Evolutionary conservation across 2,329 filamentous ascomycete species (phyloP).

Genomic region (Paecilomyces sp.): DNA sequence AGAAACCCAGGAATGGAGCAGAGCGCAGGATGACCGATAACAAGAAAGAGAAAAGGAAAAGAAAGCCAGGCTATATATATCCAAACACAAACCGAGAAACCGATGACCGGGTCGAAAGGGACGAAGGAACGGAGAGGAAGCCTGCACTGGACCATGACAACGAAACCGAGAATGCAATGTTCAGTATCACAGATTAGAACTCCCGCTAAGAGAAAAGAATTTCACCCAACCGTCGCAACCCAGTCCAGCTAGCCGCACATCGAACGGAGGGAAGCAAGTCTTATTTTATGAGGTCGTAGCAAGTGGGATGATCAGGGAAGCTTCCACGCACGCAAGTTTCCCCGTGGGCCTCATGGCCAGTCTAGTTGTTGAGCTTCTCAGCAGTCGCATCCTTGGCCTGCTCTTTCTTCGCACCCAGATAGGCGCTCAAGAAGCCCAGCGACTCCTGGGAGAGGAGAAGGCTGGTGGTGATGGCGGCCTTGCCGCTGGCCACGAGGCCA

Average conservation of each 20-base stretch:
- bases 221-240: neutral
- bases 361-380: slow-evolving; percentile 36
- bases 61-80: neutral
- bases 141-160: neutral
- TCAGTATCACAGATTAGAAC: neutral
- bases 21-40: neutral
- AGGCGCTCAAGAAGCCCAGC: slow-evolving; percentile 52
- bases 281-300: neutral
- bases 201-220: neutral
- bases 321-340: neutral
- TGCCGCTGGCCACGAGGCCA: slow-evolving; percentile 59
- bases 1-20: neutral
- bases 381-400: slow-evolving; percentile 50
- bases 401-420: slow-evolving; percentile 56
- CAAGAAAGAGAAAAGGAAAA: neutral
- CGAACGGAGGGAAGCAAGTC: neutral
- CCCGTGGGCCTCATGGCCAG: neutral
- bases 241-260: neutral
- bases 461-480: slow-evolving; percentile 62
- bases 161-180: neutral
- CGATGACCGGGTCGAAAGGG: neutral
- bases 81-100: neutral
- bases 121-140: neutral
- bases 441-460: slow-evolving; percentile 61
- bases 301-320: neutral